Conservation (phyloP, 345 rosid genomes). For the Lepidium africanum region DNA sequence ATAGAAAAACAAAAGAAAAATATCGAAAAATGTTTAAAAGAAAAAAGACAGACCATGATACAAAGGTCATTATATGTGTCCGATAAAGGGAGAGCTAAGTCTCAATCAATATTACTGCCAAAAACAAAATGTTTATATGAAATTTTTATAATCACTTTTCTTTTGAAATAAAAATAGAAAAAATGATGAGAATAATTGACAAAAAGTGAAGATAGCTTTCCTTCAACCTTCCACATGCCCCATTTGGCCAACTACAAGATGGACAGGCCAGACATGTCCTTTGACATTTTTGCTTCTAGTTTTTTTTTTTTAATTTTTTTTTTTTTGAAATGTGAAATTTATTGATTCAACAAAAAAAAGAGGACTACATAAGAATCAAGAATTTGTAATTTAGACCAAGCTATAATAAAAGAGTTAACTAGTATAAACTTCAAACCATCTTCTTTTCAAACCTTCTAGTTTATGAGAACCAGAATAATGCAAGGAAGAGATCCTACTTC, state of each 20-base stretch:
- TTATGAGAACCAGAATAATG: too few relatives aligned
- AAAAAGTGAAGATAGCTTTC: slow-evolving; percentile 23
- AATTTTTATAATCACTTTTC: not conserved
- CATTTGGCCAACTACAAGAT: slow-evolving; percentile 27
- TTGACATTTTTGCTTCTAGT: slow-evolving; percentile 15
- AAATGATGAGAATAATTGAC: slow-evolving; percentile 21
- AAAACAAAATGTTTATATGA: slow-evolving; percentile 9
- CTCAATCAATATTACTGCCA: slow-evolving; percentile 37
- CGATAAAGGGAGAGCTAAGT: slow-evolving; percentile 43
- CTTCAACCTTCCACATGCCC: slow-evolving; percentile 43
- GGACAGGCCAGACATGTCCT: slow-evolving; percentile 43
- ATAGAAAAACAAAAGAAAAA: not conserved
- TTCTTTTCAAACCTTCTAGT: too few relatives aligned
- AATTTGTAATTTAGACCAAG: too few relatives aligned
- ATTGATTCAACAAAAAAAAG: too few relatives aligned
- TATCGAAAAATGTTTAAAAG: slow-evolving; percentile 10
- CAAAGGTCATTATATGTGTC: slow-evolving; percentile 58
- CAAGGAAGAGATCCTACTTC: too few relatives aligned
- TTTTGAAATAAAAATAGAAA: not conserved
- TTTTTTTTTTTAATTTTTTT: not conserved
- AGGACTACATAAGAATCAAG: too few relatives aligned
- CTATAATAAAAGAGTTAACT: too few relatives aligned
- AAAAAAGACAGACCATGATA: slow-evolving; percentile 51
- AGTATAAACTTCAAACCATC: too few relatives aligned
- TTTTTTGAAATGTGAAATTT: too few relatives aligned